These are phyloP conservation scores for Trichothecium sympodiale DNA, from an alignment of 2,329 filamentous ascomycete genomes.

Conservation along the genomic window DNA sequence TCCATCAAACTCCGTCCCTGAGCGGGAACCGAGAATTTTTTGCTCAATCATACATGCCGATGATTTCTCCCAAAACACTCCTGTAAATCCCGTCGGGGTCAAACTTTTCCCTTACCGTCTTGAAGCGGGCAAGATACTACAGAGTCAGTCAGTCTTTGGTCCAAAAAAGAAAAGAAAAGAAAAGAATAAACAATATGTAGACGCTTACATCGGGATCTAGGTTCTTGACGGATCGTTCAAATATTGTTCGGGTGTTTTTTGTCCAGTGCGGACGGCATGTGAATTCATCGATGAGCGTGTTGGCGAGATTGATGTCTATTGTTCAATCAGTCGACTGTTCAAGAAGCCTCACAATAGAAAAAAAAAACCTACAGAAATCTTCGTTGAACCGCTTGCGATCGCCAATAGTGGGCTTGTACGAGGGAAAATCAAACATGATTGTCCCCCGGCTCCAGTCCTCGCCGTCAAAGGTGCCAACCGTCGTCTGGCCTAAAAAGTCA, in stretches of 20 bases:
- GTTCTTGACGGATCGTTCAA: slow-evolving; percentile 31
- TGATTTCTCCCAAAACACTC: slow-evolving; percentile 36
- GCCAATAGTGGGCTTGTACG: slow-evolving; percentile 31
- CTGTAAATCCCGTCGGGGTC: slow-evolving; percentile 35
- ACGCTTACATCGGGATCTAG: slow-evolving; percentile 30
- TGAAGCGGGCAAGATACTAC: slow-evolving; percentile 33
- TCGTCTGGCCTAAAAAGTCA: slow-evolving; percentile 38
- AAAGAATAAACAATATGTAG: background rate
- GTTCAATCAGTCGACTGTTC: slow-evolving; percentile 1
- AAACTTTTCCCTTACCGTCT: slow-evolving; percentile 33
- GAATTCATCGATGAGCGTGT: slow-evolving; percentile 35
- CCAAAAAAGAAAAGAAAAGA: too few relatives aligned
- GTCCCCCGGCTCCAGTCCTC: slow-evolving; percentile 34
- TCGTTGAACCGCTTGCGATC: slow-evolving; percentile 37
- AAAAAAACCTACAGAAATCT: slow-evolving; percentile 29
- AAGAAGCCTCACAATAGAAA: background rate
- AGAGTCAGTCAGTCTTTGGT: background rate
- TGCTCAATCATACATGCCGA: slow-evolving; percentile 27
- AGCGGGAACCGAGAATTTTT: slow-evolving; percentile 3
- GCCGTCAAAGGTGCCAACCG: slow-evolving; percentile 33
- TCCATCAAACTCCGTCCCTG: slow-evolving; percentile 1
- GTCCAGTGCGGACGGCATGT: slow-evolving; percentile 42
- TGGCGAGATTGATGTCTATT: slow-evolving; percentile 30
- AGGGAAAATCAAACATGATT: slow-evolving; percentile 44
- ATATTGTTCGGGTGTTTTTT: slow-evolving; percentile 38